Conservation (phyloP, 2,329 filamentous ascomycete genomes). For the Diaporthe sp. region DNA sequence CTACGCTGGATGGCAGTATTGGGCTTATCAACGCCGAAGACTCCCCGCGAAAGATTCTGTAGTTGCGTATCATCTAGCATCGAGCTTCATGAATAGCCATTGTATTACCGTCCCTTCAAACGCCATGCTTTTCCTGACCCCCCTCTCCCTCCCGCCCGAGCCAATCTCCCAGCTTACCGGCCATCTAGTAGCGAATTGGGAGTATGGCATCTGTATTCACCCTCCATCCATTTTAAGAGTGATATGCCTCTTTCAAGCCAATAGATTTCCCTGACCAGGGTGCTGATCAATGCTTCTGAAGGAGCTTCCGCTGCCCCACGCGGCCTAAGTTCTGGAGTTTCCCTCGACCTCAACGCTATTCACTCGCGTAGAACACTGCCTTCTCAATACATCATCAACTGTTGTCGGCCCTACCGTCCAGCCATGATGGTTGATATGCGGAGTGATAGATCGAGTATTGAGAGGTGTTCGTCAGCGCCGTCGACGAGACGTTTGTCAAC, state of each 20-base stretch:
- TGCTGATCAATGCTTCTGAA: not conserved
- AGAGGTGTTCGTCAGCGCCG: slow-evolving; percentile 94
- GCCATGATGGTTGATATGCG: slow-evolving; percentile 82
- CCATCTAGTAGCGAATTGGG: not conserved
- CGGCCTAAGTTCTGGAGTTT: not conserved
- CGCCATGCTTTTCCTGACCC: slow-evolving; percentile 41
- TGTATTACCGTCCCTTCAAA: slow-evolving; percentile 39
- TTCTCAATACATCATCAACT: slow-evolving; percentile 7
- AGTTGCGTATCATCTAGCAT: slow-evolving; percentile 38
- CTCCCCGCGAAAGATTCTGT: slow-evolving; percentile 29
- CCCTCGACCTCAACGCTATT: not conserved
- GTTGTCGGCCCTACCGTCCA: slow-evolving; percentile 48
- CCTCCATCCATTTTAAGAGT: not conserved
- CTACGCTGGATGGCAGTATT: slow-evolving; percentile 64
- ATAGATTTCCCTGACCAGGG: not conserved
- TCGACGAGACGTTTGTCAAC: slow-evolving; percentile 95
- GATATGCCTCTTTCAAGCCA: not conserved
- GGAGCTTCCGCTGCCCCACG: not conserved
- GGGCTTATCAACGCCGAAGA: slow-evolving; percentile 61
- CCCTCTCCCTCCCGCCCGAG: not conserved
- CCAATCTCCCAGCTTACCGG: not conserved
- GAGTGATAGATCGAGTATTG: slow-evolving; percentile 86
- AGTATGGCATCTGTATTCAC: not conserved
- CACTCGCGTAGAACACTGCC: not conserved
- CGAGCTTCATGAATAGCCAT: slow-evolving; percentile 10